Evolutionary conservation across 345 rosid genomes (phyloP).

Genomic region (Fremontodendron californicum): DNA sequence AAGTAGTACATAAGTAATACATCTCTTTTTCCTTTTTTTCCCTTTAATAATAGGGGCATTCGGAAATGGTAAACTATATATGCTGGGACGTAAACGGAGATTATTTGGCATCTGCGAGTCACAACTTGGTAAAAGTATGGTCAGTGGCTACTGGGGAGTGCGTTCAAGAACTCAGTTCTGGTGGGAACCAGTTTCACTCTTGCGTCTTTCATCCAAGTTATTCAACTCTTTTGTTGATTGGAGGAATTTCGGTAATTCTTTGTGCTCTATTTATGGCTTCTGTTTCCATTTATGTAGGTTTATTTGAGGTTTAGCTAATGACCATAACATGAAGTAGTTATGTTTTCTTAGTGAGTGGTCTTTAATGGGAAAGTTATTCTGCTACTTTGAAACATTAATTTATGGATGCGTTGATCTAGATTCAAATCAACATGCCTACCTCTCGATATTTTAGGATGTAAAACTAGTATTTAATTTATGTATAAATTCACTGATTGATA

Average conservation of each 20-base stretch:
- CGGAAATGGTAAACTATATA: conserved; percentile 49
- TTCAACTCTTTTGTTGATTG: conserved; percentile 49
- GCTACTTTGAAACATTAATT: background rate
- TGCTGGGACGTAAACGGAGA: conserved; percentile 68
- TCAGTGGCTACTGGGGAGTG: conserved; percentile 53
- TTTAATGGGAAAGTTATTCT: background rate
- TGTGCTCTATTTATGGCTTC: conserved; percentile 1
- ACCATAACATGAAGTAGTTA: background rate
- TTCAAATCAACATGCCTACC: too few relatives aligned
- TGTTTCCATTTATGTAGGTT: background rate
- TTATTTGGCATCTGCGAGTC: conserved; percentile 62
- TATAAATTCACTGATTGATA: background rate
- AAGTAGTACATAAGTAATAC: background rate
- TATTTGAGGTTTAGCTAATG: background rate
- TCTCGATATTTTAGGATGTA: background rate
- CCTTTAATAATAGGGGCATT: conserved; percentile 41
- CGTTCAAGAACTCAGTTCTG: conserved; percentile 50
- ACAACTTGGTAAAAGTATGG: conserved; percentile 62
- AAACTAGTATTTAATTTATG: background rate
- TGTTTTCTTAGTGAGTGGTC: too few relatives aligned
- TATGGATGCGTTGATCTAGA: background rate
- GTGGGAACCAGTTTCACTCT: conserved; percentile 53
- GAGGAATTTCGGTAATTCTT: conserved; percentile 46
- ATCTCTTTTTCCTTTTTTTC: background rate
- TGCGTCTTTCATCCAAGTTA: conserved; percentile 67